These are phyloP conservation scores for Parasarocladium wereldwijsianum DNA, from an alignment of 2,329 filamentous ascomycete species.

Conservation along the genomic window DNA sequence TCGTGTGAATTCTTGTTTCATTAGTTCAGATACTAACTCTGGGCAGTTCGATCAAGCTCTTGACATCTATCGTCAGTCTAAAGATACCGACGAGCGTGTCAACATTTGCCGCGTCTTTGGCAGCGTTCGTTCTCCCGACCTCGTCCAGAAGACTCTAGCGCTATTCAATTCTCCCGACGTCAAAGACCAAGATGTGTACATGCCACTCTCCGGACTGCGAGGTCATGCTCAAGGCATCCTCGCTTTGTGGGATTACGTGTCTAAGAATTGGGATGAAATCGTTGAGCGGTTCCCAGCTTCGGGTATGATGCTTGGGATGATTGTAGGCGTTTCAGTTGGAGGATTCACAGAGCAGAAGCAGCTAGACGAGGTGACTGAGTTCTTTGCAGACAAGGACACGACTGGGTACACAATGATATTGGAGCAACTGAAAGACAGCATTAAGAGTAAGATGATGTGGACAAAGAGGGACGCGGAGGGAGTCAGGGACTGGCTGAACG, in stretches of 20 bases:
- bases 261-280: conserved; percentile 75
- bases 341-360: conserved; percentile 69
- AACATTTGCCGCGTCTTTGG: conserved; percentile 76
- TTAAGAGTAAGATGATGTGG: conserved; percentile 54
- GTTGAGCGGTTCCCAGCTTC: conserved; percentile 65
- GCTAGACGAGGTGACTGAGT: conserved; percentile 58
- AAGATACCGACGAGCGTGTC: conserved; percentile 69
- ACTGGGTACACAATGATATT: conserved; percentile 76
- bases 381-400: conserved; percentile 71
- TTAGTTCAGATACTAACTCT: conserved; percentile 9
- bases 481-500: conserved; percentile 12
- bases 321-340: conserved; percentile 70
- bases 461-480: conserved; percentile 11
- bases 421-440: conserved; percentile 76
- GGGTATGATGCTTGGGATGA: conserved; percentile 71
- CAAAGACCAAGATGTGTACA: conserved; percentile 89
- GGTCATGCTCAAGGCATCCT: conserved; percentile 64
- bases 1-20: neutral
- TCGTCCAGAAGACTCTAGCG: conserved; percentile 68
- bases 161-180: conserved; percentile 67
- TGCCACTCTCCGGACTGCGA: conserved; percentile 68
- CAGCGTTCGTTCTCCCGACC: conserved; percentile 58
- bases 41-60: conserved; percentile 59
- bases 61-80: conserved; percentile 59
- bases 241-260: conserved; percentile 72